Evolutionary conservation across 331 rosid species (phyloP), one percentile per base, ranked within the genome.

Genomic region (Pyrus hybrid): DNA sequence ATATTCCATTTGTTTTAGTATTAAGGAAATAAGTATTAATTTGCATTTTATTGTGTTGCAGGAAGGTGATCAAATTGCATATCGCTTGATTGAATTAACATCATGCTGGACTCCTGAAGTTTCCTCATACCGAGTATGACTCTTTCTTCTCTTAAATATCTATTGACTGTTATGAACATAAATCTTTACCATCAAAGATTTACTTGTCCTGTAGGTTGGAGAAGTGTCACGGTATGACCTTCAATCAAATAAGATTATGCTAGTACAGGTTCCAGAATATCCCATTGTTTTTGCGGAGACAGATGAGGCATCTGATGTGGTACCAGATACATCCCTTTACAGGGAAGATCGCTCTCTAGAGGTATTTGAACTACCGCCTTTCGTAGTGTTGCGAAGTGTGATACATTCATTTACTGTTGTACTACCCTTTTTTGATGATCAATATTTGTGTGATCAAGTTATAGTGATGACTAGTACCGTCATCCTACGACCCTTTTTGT

Each of bases 21-120:
- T 79, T 64, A 45, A 37, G 74, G 65, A 68, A 54, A 65, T 67
- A 67, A 37, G 63, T n/a, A 23, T 63, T 54, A 51, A 26, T 64
- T 49, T 47, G 61, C 26, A 33, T 79, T 77, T 77, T 56, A 51
- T 45, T 85, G 63, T 62, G 51, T 75, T 79, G 80, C 91, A 95
- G 98, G 85, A 77, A 79, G 98, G 91, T 72, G 89, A 89, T 77
- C 77, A 82, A 76, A 81, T 95, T 81, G 98, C 97, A 5, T 95
- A 95, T 85, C 88, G 93, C 53, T 86, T 95, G 86, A 75, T 95
- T 72, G 99, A 95, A 75, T 81, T 95, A 77, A 87, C 99, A 80
- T 45, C 84, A 18, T 83, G 94, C 61, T 92, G 98, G 98, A 85
- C 97, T 25, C 98, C 99, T 5, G 98, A 92, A 86, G 68, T 91